Percentiles rank a stretch among this genome's conserved stretches.
Conservation (phyloP, 1,284 basidiomycete genomes). For the Puccinia polysora region DNA sequence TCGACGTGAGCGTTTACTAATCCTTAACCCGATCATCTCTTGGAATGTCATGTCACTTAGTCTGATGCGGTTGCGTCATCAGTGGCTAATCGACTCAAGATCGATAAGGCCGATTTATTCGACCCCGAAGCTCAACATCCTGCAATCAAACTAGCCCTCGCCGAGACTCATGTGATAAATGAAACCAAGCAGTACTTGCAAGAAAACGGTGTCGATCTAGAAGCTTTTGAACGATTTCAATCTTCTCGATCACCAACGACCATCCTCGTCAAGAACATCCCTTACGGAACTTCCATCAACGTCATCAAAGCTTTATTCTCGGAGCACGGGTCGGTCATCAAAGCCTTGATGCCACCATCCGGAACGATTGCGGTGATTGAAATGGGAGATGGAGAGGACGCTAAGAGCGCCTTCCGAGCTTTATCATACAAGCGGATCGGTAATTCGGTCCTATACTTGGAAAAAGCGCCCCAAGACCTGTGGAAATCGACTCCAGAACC, state of each 20-base stretch:
- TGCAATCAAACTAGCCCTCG: slow-evolving; percentile 89
- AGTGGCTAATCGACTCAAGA: slow-evolving; percentile 72
- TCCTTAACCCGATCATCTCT: not conserved
- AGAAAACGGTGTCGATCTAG: slow-evolving; percentile 56
- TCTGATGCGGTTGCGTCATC: slow-evolving; percentile 81
- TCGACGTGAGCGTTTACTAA: too few species aligned
- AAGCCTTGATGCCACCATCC: slow-evolving; percentile 80
- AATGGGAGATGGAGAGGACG: slow-evolving; percentile 68
- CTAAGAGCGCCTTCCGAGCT: slow-evolving; percentile 69
- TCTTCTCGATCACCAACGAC: slow-evolving; percentile 61
- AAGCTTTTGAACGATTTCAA: slow-evolving; percentile 7
- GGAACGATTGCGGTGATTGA: slow-evolving; percentile 93
- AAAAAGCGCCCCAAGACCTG: slow-evolving; percentile 81
- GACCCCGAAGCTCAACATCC: slow-evolving; percentile 56
- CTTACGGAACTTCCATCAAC: slow-evolving; percentile 74
- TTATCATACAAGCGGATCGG: slow-evolving; percentile 83
- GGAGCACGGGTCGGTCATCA: slow-evolving; percentile 67
- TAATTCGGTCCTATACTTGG: slow-evolving; percentile 83
- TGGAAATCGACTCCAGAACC: slow-evolving; percentile 52
- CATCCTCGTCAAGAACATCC: slow-evolving; percentile 94
- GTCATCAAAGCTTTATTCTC: slow-evolving; percentile 75
- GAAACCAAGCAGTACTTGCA: slow-evolving; percentile 84
- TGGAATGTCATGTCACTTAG: slow-evolving; percentile 56
- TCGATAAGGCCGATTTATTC: slow-evolving; percentile 79
- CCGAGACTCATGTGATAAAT: slow-evolving; percentile 90